Conservation (phyloP, 2,329 filamentous ascomycete genomes). For the Botrytis squamosa region DNA sequence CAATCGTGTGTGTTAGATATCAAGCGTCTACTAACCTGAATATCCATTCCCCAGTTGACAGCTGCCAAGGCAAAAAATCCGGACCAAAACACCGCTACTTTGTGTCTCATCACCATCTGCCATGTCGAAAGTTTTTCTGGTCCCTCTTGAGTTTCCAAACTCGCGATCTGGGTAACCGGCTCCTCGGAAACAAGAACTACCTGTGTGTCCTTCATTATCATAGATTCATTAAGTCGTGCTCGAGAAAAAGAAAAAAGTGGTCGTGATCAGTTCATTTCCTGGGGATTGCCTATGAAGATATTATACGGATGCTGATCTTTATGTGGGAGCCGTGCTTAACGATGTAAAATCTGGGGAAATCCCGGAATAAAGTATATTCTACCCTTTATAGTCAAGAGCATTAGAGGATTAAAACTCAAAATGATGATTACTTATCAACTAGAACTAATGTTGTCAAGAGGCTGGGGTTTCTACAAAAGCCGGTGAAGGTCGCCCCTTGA, state of each 20-base stretch:
- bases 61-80: conserved; percentile 17
- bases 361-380: not conserved
- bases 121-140: conserved; percentile 14
- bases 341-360: conserved; percentile 12
- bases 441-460: conserved; percentile 1
- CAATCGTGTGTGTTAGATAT: too few species aligned
- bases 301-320: not conserved
- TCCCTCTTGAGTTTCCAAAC: not conserved
- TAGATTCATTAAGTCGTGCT: not conserved
- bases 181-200: not conserved
- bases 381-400: not conserved
- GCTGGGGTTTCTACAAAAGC: not conserved
- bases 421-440: not conserved
- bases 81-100: conserved; percentile 18
- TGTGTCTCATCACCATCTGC: conserved; percentile 17
- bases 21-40: conserved; percentile 8
- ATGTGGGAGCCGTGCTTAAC: not conserved
- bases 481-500: conserved; percentile 12
- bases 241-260: not conserved
- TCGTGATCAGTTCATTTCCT: not conserved
- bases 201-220: conserved; percentile 2
- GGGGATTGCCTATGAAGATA: not conserved
- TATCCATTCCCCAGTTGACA: conserved; percentile 21
- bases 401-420: not conserved
- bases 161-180: not conserved